phyloP scores from a whole-genome alignment of 2,329 filamentous ascomycete species.

The Epichloe baconii region DNA sequence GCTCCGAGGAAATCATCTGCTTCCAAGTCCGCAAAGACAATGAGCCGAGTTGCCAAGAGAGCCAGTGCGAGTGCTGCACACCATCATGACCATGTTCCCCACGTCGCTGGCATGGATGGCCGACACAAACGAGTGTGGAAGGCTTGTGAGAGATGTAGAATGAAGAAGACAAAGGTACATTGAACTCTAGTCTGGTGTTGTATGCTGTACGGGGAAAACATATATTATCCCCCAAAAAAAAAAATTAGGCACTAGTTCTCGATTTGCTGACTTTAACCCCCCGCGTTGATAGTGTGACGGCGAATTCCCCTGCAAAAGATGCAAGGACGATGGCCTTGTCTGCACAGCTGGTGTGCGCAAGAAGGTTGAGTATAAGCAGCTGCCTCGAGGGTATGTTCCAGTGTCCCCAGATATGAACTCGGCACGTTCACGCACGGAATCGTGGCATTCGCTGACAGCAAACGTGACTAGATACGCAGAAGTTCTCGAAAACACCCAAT shows the following conservation, averaged over 20 bases:
- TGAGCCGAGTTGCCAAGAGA: constrained; percentile 39
- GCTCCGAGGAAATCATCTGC: constrained; percentile 26
- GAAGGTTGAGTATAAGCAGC: constrained; percentile 56
- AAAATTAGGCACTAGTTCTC: no score
- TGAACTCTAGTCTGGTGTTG: background rate
- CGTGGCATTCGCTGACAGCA: background rate
- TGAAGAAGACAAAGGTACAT: constrained; percentile 56
- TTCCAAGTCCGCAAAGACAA: constrained; percentile 35
- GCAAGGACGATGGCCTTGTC: constrained; percentile 51
- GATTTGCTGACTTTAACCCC: background rate
- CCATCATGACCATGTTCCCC: constrained; percentile 24
- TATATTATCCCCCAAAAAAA: no score
- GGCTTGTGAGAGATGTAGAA: constrained; percentile 51
- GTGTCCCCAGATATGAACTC: background rate
- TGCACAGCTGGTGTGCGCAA: constrained; percentile 51
- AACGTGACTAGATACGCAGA: constrained; percentile 40
- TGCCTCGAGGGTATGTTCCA: constrained; percentile 42
- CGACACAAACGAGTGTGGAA: constrained; percentile 55
- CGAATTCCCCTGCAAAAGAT: constrained; percentile 53
- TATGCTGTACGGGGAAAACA: no score
- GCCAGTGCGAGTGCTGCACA: constrained; percentile 26
- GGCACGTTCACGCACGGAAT: no score
- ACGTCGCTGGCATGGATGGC: constrained; percentile 31
- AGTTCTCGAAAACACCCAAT: constrained; percentile 52
- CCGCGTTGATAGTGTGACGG: constrained; percentile 39